A percentile compares a stretch with the other conserved stretches of the same genome.
phyloP scores from a whole-genome alignment of 2,329 filamentous ascomycete genomes.

The Penicillium glabrum region DNA sequence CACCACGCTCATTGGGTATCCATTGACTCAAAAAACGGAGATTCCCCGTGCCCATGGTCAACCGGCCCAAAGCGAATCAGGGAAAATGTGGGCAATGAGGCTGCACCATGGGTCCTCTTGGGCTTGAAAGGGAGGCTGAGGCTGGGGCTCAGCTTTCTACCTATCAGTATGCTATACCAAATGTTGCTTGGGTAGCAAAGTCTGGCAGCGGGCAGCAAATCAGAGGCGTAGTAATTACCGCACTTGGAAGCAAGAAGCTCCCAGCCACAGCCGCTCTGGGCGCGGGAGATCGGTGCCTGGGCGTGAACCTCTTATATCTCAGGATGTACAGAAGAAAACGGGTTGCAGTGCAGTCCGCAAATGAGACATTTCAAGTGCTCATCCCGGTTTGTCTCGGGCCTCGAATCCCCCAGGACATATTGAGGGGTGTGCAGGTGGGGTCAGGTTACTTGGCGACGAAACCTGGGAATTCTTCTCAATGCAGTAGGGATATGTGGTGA shows the following conservation, averaged over 20 bases:
- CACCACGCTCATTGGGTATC: constrained; percentile 5
- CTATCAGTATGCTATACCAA: neutral
- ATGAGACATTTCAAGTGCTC: neutral
- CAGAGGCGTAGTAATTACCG: constrained; percentile 1
- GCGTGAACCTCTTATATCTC: neutral
- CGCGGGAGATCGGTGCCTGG: constrained; percentile 20
- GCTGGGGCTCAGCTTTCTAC: neutral
- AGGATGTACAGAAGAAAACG: too few relatives aligned
- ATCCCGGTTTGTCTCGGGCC: constrained; percentile 6
- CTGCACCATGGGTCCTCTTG: neutral
- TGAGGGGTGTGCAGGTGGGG: constrained; percentile 12
- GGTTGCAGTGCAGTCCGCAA: neutral
- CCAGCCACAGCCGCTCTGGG: constrained; percentile 16
- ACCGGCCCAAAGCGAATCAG: neutral
- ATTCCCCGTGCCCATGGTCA: constrained; percentile 7
- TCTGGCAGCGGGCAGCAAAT: neutral
- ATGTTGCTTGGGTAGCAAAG: neutral
- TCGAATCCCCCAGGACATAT: constrained; percentile 3
- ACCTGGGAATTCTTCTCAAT: constrained; percentile 10
- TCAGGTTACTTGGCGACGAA: constrained; percentile 6
- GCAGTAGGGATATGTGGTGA: constrained; percentile 8
- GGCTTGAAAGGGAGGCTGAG: neutral
- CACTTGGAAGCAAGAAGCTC: neutral
- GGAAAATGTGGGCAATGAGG: constrained; percentile 4
- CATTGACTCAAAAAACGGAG: constrained; percentile 8